Conservation (phyloP, 805 yeast species). For the Candida koratica region DNA sequence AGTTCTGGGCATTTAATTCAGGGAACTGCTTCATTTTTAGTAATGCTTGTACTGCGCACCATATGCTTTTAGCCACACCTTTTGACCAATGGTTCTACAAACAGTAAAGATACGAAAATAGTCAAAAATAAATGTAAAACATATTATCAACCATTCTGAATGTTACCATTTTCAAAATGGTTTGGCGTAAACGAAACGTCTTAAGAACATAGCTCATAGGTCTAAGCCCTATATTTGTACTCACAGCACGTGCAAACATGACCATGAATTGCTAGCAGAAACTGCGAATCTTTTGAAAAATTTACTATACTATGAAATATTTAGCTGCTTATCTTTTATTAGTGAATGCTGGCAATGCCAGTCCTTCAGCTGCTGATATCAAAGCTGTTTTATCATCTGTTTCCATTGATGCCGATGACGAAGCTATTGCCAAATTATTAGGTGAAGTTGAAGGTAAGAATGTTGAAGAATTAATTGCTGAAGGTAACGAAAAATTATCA, state of each 20-base stretch:
- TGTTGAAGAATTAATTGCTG: conserved; percentile 84
- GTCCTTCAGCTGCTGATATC: conserved; percentile 93
- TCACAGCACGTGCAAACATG: neutral
- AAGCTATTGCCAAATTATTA: conserved; percentile 76
- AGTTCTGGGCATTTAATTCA: conserved; percentile 23
- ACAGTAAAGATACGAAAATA: too few relatives aligned
- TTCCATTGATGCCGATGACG: conserved; percentile 92
- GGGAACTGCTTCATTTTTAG: conserved; percentile 30
- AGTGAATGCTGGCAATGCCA: conserved; percentile 92
- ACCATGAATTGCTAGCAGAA: too few relatives aligned
- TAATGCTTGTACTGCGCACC: too few relatives aligned
- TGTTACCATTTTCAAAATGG: too few relatives aligned
- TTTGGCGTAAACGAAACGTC: too few relatives aligned
- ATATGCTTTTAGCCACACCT: too few relatives aligned
- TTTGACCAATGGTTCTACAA: too few relatives aligned
- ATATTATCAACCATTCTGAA: too few relatives aligned
- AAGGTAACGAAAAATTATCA: conserved; percentile 94
- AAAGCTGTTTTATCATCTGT: conserved; percentile 86
- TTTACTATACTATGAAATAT: conserved; percentile 63
- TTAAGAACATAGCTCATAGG: too few relatives aligned
- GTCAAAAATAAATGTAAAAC: too few relatives aligned
- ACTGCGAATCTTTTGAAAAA: too few relatives aligned
- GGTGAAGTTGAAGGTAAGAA: conserved; percentile 91
- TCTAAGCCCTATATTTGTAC: too few relatives aligned
- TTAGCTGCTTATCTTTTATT: conserved; percentile 99